Conservation (phyloP, 352 stramenopile genomes). For the Phytophthora lateralis region DNA sequence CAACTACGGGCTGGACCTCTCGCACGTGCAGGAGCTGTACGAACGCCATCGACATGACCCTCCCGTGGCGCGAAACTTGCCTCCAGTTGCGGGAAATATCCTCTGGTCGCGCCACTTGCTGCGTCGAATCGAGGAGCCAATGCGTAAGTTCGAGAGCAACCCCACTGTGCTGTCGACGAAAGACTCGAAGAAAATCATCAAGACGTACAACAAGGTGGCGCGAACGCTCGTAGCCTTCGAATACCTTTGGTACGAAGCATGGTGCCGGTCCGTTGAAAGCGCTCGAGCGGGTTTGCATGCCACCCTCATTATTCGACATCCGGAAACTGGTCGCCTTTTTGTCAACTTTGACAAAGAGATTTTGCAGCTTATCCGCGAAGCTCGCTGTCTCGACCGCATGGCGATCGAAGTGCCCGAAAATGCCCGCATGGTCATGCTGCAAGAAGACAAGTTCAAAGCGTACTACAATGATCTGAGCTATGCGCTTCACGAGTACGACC, state of each 20-base stretch:
- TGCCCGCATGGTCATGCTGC: slow-evolving; percentile 82
- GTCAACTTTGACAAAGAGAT: slow-evolving; percentile 92
- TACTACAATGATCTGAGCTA: slow-evolving; percentile 88
- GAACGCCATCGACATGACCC: slow-evolving; percentile 87
- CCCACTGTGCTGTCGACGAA: slow-evolving; percentile 84
- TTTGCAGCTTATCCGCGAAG: slow-evolving; percentile 86
- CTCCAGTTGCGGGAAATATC: slow-evolving; percentile 87
- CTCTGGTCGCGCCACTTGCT: slow-evolving; percentile 86
- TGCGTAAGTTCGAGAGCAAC: slow-evolving; percentile 89
- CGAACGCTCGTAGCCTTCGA: slow-evolving; percentile 91
- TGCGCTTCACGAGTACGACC: slow-evolving; percentile 82
- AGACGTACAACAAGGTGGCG: slow-evolving; percentile 91
- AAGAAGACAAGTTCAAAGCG: slow-evolving; percentile 89
- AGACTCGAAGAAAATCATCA: slow-evolving; percentile 91
- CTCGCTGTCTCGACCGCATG: slow-evolving; percentile 84
- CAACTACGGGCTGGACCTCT: slow-evolving; percentile 90
- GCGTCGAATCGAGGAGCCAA: slow-evolving; percentile 87
- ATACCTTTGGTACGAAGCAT: slow-evolving; percentile 90
- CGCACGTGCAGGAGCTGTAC: slow-evolving; percentile 86
- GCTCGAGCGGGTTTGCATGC: slow-evolving; percentile 77
- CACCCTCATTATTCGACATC: slow-evolving; percentile 87
- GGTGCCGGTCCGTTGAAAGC: slow-evolving; percentile 81
- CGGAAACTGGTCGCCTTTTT: slow-evolving; percentile 70
- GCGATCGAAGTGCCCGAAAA: slow-evolving; percentile 85
- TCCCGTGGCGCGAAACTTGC: slow-evolving; percentile 78